A percentile compares a stretch with the other conserved stretches of the same genome.
phyloP scores from a whole-genome alignment of 208 protist species.

The Acanthamoeba royreba region DNA sequence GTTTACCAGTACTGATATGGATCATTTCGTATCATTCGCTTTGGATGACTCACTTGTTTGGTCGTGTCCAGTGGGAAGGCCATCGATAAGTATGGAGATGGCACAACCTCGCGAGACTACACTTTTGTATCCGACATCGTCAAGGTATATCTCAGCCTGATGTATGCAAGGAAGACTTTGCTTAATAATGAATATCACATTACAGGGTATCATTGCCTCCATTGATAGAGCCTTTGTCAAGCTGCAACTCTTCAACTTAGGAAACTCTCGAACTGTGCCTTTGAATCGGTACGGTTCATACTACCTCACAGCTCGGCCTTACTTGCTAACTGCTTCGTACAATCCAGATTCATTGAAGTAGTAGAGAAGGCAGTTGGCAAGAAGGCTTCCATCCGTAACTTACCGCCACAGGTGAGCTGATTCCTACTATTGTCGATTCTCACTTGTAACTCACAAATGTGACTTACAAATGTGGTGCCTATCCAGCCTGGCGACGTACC shows the following conservation, averaged over 20 bases:
- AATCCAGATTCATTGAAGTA: constrained; percentile 28
- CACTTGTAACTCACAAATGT: background rate
- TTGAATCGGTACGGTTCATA: background rate
- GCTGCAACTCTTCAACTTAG: constrained; percentile 46
- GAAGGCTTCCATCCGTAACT: background rate
- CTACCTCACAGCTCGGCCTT: background rate
- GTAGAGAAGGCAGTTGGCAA: background rate
- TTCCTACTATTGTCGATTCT: background rate
- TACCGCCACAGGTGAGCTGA: background rate
- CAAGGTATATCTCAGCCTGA: background rate
- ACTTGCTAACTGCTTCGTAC: background rate
- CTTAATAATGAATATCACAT: background rate
- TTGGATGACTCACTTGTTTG: background rate
- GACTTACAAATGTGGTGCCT: background rate
- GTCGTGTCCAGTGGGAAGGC: background rate
- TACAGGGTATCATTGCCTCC: background rate
- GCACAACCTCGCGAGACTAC: constrained; percentile 33
- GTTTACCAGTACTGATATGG: background rate
- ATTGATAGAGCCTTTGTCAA: constrained; percentile 14
- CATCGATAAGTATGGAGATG: constrained; percentile 39
- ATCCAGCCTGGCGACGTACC: constrained; percentile 41
- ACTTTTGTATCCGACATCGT: constrained; percentile 38
- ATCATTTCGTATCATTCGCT: background rate
- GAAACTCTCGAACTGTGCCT: constrained; percentile 11
- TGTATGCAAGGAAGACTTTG: background rate